Evolutionary conservation across 164 flowering plant genomes (phyloP), one percentile per base, ranked within the genome.

Genomic region (Macadamia integrifolia): DNA sequence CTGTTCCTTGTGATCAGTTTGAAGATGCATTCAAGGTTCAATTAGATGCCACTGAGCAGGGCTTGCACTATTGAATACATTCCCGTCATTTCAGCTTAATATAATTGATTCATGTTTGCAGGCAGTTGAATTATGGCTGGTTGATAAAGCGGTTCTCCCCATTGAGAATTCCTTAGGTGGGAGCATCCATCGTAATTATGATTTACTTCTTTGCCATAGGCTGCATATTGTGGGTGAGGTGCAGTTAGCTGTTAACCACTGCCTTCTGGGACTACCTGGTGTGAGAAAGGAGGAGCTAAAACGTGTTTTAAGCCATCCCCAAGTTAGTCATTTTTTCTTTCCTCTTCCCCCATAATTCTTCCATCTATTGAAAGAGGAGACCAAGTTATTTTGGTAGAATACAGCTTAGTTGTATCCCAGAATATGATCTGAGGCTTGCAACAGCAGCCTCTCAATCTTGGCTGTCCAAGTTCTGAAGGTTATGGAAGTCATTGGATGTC

Each of bases 181-280:
- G 68, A 84, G 88, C 75, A 82, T 85, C 60, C 91, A 88, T 66
- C 83, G 89, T 3, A 87, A 85, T 71, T 88, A 88, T 68, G 93
- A 88, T 67, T 76, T 88, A 53, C 87, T 88, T n/a, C 87, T 85
- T 59, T 83, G 87, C 29, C 93, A 88, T 69, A 74, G 87, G 69
- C 80, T 88, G 42, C 91, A 88, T 69, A 88, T 88, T 59, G 89
- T 88, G 49, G 91, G 91, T 44, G 91, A 88, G 71, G 91, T 87
- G 61, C 86, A 85, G 76, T 62, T 87, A 75, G 80, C 82, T 66
- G 83, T 81, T 57, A 74, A 83, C 66, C 82, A 78, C 76, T 88
- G 91, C 67, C 88, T 86, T 35, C 73, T 88, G 14, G 91, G 81
- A 43, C 66, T 85, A 23, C 93, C 91, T n/a, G 91, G 89, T 29